These are phyloP conservation scores for Mycena vulgaris DNA, from an alignment of 768 basidiomycete species.

Conservation along the genomic window DNA sequence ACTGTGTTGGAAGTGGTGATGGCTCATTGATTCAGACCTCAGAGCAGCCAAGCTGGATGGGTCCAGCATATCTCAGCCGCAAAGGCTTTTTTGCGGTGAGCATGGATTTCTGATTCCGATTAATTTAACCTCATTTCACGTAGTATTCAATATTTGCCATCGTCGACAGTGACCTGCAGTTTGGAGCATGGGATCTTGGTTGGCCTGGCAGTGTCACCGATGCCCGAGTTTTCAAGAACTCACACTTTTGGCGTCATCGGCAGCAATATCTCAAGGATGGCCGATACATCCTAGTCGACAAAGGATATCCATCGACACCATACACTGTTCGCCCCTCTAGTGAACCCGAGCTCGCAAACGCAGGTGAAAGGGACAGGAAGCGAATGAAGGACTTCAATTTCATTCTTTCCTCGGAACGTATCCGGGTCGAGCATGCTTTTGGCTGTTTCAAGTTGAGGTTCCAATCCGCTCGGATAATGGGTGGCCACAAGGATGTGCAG, in stretches of 20 bases:
- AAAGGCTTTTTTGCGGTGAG: constrained; percentile 21
- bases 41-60: constrained; percentile 15
- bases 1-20: constrained; percentile 15
- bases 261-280: constrained; percentile 15
- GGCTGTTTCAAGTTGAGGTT: constrained; percentile 23
- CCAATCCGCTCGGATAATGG: constrained; percentile 21
- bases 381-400: constrained; percentile 18
- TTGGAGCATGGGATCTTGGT: constrained; percentile 19
- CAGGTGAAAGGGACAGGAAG: constrained; percentile 3
- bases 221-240: constrained; percentile 16
- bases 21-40: constrained; percentile 14
- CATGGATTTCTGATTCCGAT: neutral
- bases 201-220: constrained; percentile 15
- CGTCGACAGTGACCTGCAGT: constrained; percentile 15
- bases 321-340: constrained; percentile 20
- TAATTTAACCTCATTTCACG: constrained; percentile 4
- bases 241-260: constrained; percentile 16
- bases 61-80: constrained; percentile 3
- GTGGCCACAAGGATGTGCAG: constrained; percentile 20
- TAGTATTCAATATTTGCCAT: constrained; percentile 21
- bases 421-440: constrained; percentile 17
- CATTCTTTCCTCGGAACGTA: constrained; percentile 16
- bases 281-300: constrained; percentile 21
- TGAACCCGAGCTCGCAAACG: constrained; percentile 15
- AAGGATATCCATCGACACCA: constrained; percentile 20